Percentiles rank a stretch among this genome's conserved stretches.
These are phyloP conservation scores for Mycena kentingensis DNA, from an alignment of 768 basidiomycete species.

Conservation along the genomic window DNA sequence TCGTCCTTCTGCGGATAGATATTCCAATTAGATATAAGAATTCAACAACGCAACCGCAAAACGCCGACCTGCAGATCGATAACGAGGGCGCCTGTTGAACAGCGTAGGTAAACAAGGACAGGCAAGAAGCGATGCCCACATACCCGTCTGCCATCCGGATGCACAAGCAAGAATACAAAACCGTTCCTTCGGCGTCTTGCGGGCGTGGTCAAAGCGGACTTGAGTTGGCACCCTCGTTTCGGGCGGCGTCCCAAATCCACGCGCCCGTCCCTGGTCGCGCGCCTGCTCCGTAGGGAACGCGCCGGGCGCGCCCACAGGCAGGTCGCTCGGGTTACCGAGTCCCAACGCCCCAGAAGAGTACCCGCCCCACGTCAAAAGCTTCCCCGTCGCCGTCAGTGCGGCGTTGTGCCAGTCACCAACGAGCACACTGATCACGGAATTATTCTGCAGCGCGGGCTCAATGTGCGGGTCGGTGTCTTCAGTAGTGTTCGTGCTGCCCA, in stretches of 20 bases:
- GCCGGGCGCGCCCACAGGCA: slow-evolving; percentile 59
- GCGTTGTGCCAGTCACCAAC: slow-evolving; percentile 93
- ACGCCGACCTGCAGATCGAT: slow-evolving; percentile 74
- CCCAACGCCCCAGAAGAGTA: slow-evolving; percentile 84
- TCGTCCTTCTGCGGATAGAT: slow-evolving; percentile 27
- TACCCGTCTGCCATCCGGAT: slow-evolving; percentile 80
- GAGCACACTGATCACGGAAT: slow-evolving; percentile 79
- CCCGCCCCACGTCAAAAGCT: slow-evolving; percentile 78
- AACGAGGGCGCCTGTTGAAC: slow-evolving; percentile 66
- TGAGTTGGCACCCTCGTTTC: slow-evolving; percentile 61
- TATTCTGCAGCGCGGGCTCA: slow-evolving; percentile 74
- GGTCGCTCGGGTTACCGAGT: slow-evolving; percentile 68
- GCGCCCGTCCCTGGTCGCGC: slow-evolving; percentile 31
- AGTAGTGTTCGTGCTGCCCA: slow-evolving; percentile 57
- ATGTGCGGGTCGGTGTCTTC: slow-evolving; percentile 54
- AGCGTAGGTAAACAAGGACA: not conserved
- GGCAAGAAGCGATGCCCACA: not conserved
- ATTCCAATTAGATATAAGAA: slow-evolving; percentile 18
- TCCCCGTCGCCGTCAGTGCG: slow-evolving; percentile 77
- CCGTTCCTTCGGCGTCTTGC: slow-evolving; percentile 49
- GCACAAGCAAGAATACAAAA: slow-evolving; percentile 85
- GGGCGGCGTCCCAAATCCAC: slow-evolving; percentile 38
- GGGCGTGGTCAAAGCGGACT: slow-evolving; percentile 70
- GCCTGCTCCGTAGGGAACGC: slow-evolving; percentile 49
- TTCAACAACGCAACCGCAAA: not conserved